These are phyloP conservation scores for Aspergillus niger DNA, from an alignment of 2,329 filamentous ascomycete genomes.

Conservation along the genomic window DNA sequence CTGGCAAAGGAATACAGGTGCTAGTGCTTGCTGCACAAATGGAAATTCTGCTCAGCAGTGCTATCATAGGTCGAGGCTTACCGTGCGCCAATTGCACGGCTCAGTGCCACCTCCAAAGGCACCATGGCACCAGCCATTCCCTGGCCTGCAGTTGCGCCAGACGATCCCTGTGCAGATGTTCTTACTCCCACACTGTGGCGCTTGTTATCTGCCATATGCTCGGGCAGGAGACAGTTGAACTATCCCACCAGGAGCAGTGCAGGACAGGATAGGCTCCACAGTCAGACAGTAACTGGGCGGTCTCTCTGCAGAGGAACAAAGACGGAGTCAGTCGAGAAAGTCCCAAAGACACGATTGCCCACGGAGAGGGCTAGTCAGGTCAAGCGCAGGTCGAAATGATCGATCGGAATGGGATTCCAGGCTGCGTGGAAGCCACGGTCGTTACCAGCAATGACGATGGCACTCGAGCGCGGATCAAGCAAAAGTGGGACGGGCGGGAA, in stretches of 20 bases:
- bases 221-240: not conserved
- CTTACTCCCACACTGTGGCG: conserved; percentile 58
- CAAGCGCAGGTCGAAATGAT: conserved; percentile 1
- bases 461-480: conserved; percentile 14
- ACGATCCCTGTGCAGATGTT: conserved; percentile 38
- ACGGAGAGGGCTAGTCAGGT: not conserved
- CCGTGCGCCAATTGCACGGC: conserved; percentile 64
- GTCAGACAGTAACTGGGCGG: not conserved
- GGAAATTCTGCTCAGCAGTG: not conserved
- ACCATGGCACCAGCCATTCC: conserved; percentile 49
- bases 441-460: conserved; percentile 10
- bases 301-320: not conserved
- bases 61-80: conserved; percentile 40
- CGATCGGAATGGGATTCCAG: not conserved
- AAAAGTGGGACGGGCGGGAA: conserved; percentile 25
- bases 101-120: conserved; percentile 56
- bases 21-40: not conserved
- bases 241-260: not conserved
- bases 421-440: conserved; percentile 8
- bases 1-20: not conserved
- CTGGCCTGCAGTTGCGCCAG: conserved; percentile 41
- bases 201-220: conserved; percentile 60
- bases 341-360: not conserved
- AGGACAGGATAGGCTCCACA: conserved; percentile 1
- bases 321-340: not conserved